Evolutionary conservation across 2,329 filamentous ascomycete species (phyloP).

Genomic region (Cordyceps cicadae): DNA sequence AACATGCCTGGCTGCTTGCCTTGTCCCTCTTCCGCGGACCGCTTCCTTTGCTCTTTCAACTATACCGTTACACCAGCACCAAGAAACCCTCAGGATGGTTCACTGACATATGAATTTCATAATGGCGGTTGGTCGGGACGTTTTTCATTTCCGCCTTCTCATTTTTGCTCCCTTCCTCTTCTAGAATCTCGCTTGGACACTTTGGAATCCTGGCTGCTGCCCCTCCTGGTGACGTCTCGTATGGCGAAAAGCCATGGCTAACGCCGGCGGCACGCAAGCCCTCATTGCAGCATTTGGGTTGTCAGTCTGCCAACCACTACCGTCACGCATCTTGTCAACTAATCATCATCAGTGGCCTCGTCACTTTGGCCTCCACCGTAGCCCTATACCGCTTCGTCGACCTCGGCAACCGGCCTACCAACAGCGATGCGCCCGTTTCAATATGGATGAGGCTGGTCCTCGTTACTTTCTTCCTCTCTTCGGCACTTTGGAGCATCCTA

Average conservation of each 20-base stretch:
- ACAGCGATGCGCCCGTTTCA: conserved; percentile 38
- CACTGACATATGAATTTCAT: neutral
- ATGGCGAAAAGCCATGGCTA: conserved; percentile 32
- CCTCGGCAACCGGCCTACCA: conserved; percentile 27
- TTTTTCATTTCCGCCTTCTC: neutral
- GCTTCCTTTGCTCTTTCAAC: conserved; percentile 5
- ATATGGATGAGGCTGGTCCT: conserved; percentile 58
- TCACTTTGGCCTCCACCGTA: conserved; percentile 43
- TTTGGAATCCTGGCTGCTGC: conserved; percentile 18
- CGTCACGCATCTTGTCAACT: neutral
- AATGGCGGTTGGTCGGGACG: neutral
- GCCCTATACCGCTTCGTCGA: conserved; percentile 38
- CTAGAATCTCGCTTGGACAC: conserved; percentile 24
- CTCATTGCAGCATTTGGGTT: conserved; percentile 47
- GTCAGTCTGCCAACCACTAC: conserved; percentile 29
- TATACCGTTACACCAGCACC: neutral
- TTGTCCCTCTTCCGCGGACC: neutral
- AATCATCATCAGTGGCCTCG: conserved; percentile 36
- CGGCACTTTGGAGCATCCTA: conserved; percentile 45
- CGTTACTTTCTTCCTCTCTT: conserved; percentile 43
- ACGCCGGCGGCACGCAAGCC: conserved; percentile 36
- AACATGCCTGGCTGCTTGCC: neutral
- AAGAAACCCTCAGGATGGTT: neutral
- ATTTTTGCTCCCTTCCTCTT: conserved; percentile 15
- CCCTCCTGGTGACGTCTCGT: neutral